A percentile compares a stretch with the other conserved stretches of the same genome.
Evolutionary conservation across 129 eudicot species (phyloP).

Genomic region (Mikania micrantha): DNA sequence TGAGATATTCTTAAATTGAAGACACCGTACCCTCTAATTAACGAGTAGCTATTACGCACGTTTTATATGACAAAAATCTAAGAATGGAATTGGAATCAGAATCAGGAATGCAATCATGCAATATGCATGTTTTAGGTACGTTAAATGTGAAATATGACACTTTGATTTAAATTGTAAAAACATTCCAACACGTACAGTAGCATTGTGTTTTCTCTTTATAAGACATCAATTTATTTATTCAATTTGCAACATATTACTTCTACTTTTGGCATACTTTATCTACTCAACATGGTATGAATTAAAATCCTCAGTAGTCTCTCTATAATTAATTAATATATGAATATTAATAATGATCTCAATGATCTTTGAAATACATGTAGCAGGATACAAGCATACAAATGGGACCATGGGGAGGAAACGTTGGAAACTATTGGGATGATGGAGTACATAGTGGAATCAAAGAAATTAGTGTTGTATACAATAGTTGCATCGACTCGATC

Average conservation of each 20-base stretch:
- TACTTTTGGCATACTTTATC: neutral
- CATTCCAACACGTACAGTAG: too few species aligned
- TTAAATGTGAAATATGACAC: neutral
- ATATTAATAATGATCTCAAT: neutral
- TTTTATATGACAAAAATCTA: neutral
- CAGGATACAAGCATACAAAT: slow-evolving; percentile 22
- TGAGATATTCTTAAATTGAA: too few species aligned
- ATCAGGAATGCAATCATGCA: neutral
- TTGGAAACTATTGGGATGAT: slow-evolving; percentile 52
- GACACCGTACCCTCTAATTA: too few species aligned
- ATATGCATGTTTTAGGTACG: neutral
- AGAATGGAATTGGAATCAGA: neutral
- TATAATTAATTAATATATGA: too few species aligned
- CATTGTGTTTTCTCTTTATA: neutral
- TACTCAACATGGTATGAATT: slow-evolving; percentile 30
- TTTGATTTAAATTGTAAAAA: too few species aligned
- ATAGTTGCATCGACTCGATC: slow-evolving; percentile 55
- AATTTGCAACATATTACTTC: too few species aligned
- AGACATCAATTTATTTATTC: neutral
- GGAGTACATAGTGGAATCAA: slow-evolving; percentile 49
- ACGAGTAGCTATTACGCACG: too few species aligned
- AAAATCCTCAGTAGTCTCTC: neutral
- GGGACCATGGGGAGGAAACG: slow-evolving; percentile 72
- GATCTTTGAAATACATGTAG: neutral
- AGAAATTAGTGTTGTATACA: slow-evolving; percentile 47